Evolutionary conservation across 2,329 filamentous ascomycete genomes (phyloP), one percentile per base, ranked within the genome.

Genomic region (Fonsecaea pugnacius): DNA sequence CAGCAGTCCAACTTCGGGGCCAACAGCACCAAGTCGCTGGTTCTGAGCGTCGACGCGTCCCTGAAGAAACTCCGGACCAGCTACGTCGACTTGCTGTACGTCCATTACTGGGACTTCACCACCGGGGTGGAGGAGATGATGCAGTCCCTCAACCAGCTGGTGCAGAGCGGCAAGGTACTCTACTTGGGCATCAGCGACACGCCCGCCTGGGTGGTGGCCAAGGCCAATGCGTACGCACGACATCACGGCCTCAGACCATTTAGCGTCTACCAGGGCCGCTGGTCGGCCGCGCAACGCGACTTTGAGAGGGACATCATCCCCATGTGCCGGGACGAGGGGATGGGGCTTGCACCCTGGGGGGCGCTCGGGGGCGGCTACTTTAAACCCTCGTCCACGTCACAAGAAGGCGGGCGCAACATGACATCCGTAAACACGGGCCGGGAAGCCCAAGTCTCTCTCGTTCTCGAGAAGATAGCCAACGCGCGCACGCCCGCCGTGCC

Each of bases 231-330:
- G 75, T 76, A 92, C 72, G 91, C 90, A 6, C 84, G 87, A 48
- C 83, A 85, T 67, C 85, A 91, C 67, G 88, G 87, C n/a, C 80
- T 91, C 32, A 85, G 86, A 1, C 87, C 84, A 43, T 92, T 92
- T 77, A 84, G 80, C 38, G 84, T 91, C 33, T 91, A 90, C 74
- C 87, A 89, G 75, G 89, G 89, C 9, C 78, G 77, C 10, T 91
- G 87, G 87, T 84, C 78, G 24, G 80, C 83, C 18, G 81, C 78
- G 1, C 80, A 85, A 54, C 84, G 89, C 27, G 89, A 91, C 73
- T 84, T 90, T 57, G 87, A 89, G 77, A 81, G 87, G 27, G 87
- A 89, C n/a, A 87, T 89, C 69, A 81, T 91, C 38, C 87, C 87
- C 48, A 90, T 90, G 88, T 80, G 77, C 43, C 79, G 79, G 40